Percentiles rank a stretch among this genome's conserved stretches.
Conservation (phyloP, 2,329 filamentous ascomycete genomes). For the Aureobasidium sp. region DNA sequence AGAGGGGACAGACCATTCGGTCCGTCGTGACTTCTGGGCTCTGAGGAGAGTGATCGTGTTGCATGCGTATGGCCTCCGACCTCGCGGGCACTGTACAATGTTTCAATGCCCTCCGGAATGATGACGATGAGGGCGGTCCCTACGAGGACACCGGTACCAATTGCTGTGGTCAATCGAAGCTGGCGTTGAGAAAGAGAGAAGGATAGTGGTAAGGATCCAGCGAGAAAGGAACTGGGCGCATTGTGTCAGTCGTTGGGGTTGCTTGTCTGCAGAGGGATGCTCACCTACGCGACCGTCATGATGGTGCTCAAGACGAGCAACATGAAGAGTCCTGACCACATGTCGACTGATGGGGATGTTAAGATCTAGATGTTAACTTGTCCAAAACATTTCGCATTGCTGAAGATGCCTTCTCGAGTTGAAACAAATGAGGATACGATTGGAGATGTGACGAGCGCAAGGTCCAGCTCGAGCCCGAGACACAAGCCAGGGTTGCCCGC, state of each 20-base stretch:
- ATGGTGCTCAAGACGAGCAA: constrained; percentile 56
- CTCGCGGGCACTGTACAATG: constrained; percentile 56
- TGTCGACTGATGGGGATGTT: constrained; percentile 17
- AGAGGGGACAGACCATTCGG: neutral
- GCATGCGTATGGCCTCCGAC: constrained; percentile 18
- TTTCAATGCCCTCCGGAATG: constrained; percentile 92
- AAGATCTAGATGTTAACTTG: neutral
- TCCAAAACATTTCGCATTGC: neutral
- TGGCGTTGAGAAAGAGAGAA: constrained; percentile 82
- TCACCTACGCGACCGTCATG: constrained; percentile 55
- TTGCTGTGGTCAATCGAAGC: constrained; percentile 78
- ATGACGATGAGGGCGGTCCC: constrained; percentile 95
- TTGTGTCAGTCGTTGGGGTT: neutral
- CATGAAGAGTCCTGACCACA: constrained; percentile 57
- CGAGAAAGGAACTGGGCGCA: constrained; percentile 71
- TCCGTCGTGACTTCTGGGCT: neutral
- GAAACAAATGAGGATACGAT: neutral
- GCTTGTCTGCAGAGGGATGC: constrained; percentile 11
- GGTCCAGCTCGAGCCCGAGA: neutral
- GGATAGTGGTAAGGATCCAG: constrained; percentile 81
- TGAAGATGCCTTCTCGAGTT: neutral
- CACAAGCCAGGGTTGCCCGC: neutral
- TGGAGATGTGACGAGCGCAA: neutral
- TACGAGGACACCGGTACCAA: constrained; percentile 89
- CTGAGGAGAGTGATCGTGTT: neutral